Evolutionary conservation across 202 grass and related monocot genomes (phyloP).

Genomic region (Carex arenaria): DNA sequence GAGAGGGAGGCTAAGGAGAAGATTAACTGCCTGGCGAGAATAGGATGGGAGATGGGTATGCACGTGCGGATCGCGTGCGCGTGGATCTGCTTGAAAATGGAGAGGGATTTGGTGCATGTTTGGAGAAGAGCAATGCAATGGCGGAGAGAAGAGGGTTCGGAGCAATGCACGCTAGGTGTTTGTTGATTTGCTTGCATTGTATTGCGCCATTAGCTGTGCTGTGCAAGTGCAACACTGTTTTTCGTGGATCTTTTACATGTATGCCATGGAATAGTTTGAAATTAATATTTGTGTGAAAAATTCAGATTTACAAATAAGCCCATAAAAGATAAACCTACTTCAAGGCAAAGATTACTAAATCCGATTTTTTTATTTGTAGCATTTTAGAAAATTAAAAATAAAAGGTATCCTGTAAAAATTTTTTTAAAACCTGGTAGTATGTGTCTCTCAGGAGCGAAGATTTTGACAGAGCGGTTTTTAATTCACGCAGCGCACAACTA

Average conservation of each 20-base stretch:
- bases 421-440: too few species aligned
- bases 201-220: background rate
- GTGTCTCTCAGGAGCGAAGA: too few species aligned
- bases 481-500: too few species aligned
- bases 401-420: too few species aligned
- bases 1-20: slow-evolving; percentile 62
- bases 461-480: too few species aligned
- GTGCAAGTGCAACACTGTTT: background rate
- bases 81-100: slow-evolving; percentile 59
- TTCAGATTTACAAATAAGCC: background rate
- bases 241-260: background rate
- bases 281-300: background rate
- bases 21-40: slow-evolving; percentile 66
- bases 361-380: too few species aligned
- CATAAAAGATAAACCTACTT: background rate
- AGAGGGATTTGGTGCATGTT: slow-evolving; percentile 34
- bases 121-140: slow-evolving; percentile 69
- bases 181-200: slow-evolving; percentile 14
- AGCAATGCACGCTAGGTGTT: slow-evolving; percentile 6
- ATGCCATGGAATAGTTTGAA: background rate
- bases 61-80: slow-evolving; percentile 52
- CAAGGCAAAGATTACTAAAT: background rate
- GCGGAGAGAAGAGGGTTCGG: slow-evolving; percentile 29
- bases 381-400: too few species aligned
- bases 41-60: slow-evolving; percentile 44